Evolutionary conservation across 2,329 filamentous ascomycete species (phyloP).

Genomic region (Beauveria australis): DNA sequence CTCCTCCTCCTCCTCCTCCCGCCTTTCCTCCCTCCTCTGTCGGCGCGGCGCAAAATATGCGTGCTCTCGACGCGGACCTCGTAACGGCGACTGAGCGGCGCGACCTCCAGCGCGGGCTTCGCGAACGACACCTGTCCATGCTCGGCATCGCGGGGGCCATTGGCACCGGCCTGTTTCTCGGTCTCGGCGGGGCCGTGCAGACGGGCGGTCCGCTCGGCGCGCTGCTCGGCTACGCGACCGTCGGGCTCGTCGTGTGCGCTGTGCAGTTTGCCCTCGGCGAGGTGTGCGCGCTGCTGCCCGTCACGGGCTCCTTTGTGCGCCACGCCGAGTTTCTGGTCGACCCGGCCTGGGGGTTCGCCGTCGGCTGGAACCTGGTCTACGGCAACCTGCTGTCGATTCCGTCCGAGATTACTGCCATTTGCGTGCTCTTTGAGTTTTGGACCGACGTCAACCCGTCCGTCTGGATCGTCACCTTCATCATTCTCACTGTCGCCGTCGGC

Average conservation of each 20-base stretch:
- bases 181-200: constrained; percentile 45
- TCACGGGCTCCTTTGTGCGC: constrained; percentile 55
- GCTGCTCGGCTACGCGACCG: constrained; percentile 44
- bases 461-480: constrained; percentile 42
- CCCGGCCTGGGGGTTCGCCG: constrained; percentile 48
- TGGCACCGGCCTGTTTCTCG: constrained; percentile 53
- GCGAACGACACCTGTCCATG: constrained; percentile 48
- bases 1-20: no score
- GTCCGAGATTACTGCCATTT: constrained; percentile 54
- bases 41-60: no score
- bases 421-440: constrained; percentile 57
- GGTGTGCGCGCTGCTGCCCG: constrained; percentile 50
- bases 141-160: constrained; percentile 54
- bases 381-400: constrained; percentile 47
- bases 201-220: constrained; percentile 41
- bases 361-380: constrained; percentile 48
- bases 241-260: constrained; percentile 48
- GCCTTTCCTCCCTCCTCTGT: no score
- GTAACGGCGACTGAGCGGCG: constrained; percentile 40
- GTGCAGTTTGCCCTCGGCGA: constrained; percentile 54
- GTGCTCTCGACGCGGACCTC: constrained; percentile 29
- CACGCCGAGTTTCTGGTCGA: constrained; percentile 54
- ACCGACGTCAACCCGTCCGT: constrained; percentile 45
- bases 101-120: constrained; percentile 39
- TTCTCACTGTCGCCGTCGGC: constrained; percentile 48